These are phyloP conservation scores for Cercospora sp. DNA, from an alignment of 2,329 filamentous ascomycete genomes.

Conservation along the genomic window DNA sequence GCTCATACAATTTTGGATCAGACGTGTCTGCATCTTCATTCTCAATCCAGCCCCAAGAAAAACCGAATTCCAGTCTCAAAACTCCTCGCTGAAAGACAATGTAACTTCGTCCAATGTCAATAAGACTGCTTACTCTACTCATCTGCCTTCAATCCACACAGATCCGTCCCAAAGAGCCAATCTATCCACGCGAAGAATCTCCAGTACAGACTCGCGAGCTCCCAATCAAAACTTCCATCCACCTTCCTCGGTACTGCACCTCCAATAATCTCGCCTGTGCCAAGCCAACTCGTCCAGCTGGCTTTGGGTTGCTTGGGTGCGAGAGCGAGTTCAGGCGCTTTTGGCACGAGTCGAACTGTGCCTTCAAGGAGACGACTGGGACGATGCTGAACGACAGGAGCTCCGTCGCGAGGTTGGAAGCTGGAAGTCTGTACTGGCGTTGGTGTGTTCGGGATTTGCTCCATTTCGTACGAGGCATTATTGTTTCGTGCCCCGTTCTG, in stretches of 20 bases:
- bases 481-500: background rate
- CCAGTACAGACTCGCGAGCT: constrained; percentile 62
- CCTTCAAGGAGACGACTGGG: constrained; percentile 13
- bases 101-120: too few species aligned
- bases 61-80: background rate
- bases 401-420: constrained; percentile 4
- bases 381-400: constrained; percentile 9
- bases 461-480: background rate
- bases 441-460: constrained; percentile 5
- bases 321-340: constrained; percentile 46
- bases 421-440: constrained; percentile 9
- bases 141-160: constrained; percentile 60
- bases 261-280: constrained; percentile 64
- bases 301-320: constrained; percentile 47
- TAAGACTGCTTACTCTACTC: constrained; percentile 11
- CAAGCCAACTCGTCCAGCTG: constrained; percentile 42
- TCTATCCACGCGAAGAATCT: constrained; percentile 61
- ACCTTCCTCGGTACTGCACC: constrained; percentile 72
- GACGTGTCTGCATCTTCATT: background rate
- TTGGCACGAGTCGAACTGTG: constrained; percentile 9
- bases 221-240: constrained; percentile 75
- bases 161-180: constrained; percentile 57
- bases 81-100: background rate
- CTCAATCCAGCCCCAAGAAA: background rate
- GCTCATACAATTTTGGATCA: background rate